phyloP scores from a whole-genome alignment of 345 rosid genomes.

The Erucastrum elatum region DNA sequence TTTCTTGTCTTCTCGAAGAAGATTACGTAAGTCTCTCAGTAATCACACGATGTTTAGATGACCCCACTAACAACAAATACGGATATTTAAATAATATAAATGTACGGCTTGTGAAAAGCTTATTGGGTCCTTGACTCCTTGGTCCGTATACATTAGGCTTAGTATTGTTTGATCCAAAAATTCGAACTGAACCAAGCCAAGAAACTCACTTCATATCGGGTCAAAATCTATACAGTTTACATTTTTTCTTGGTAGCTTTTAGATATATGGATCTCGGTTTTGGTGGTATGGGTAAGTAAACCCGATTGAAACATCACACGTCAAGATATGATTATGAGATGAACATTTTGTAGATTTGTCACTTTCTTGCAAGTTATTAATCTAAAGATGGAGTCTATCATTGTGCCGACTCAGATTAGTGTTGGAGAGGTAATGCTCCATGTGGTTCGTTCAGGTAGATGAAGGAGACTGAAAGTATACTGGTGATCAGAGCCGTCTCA shows the following conservation, averaged over 20 bases:
- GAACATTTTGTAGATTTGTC: neutral
- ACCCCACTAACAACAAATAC: slow-evolving; percentile 12
- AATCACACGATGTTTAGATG: slow-evolving; percentile 40
- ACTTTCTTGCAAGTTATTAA: neutral
- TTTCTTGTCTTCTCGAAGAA: neutral
- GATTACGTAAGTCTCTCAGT: neutral
- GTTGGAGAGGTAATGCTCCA: neutral
- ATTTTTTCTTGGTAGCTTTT: too few species aligned
- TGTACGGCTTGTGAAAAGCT: neutral
- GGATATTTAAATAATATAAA: neutral
- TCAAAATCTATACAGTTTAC: too few species aligned
- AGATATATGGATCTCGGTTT: too few species aligned
- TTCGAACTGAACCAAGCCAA: too few species aligned
- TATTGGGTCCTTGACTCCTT: neutral
- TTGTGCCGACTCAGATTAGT: neutral
- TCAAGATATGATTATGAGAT: neutral
- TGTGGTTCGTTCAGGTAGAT: neutral
- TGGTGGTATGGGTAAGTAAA: too few species aligned
- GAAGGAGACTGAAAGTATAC: neutral
- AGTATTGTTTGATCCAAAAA: too few species aligned
- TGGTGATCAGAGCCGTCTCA: too few species aligned
- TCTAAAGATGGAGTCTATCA: neutral
- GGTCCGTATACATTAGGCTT: neutral
- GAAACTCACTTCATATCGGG: too few species aligned
- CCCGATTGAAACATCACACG: neutral